Base-by-base conservation (phyloP, 2,329 filamentous ascomycete species). In the Alternaria infectoria region DNA sequence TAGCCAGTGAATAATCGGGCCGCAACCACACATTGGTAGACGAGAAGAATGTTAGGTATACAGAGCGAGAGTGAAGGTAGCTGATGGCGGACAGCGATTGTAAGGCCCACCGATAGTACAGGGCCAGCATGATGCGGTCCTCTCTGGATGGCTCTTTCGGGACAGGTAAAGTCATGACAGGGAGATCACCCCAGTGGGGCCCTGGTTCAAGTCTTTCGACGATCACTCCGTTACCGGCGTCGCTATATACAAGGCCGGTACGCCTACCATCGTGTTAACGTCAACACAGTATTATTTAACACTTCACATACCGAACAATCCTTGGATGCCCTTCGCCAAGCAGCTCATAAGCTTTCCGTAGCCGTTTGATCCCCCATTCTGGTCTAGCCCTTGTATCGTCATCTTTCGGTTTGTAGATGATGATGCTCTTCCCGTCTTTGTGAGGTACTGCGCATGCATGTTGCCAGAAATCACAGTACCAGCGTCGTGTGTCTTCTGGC, bases 61-160 rank as follows among this genome's bases (percentile, higher is more conserved):
- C 23, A 5, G 43, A 44, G n/a, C 28, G 58, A 5, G 64, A 64
- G 21, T 65, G 58, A 3, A 44, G 9, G 21, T 44, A 59, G 9
- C n/a, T 26, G 9, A 65, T 36, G 7, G 64, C 64, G 15, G 64
- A 56, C 23, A 67, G 61, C 6, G 19, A 40, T 21, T 67, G 64
- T 4, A 67, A 59, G 1, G 64, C 57, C 64, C 64, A 67, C 2
- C 61, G 64, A 13, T 62, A 67, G 9, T 62, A 67, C 13, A 67
- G 6, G 5, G 44, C 57, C 28, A 67, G 15, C 54, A 67, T 62
- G 9, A 59, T 7, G 28, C 15, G 43, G 6, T 65, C 60, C 4
- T 54, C 40, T 46, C 45, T 43, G 3, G 46, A 59, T 12, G 21
- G 40, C 8, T 46, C 12, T 32, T 40, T 3, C 1, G 32, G 26